Evolutionary conservation across 805 yeast species (phyloP), one percentile per base, ranked within the genome.

Genomic region (Suhomyces canberraensis): DNA sequence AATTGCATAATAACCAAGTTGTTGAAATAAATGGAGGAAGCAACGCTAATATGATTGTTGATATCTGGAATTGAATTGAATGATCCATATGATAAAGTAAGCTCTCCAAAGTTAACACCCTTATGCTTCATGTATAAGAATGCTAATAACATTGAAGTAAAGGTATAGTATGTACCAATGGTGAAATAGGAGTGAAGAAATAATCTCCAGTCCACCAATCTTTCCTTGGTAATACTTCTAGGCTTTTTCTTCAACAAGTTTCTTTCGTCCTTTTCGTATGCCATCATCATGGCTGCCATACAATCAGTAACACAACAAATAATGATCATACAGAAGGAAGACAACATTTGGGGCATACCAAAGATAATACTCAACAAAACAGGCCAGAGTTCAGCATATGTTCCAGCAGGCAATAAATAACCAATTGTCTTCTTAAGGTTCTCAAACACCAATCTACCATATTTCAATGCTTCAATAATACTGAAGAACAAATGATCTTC

Each of bases 341-440:
- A 68, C 29, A 74, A 50, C 47, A 65, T 57, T 48, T 69, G 77
- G 2, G 79, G 79, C 37, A 69, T 45, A 8, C 78, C 78, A 48
- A 69, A 69, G n/a, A 70, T 51, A 4, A 73, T 61, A 44, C 69
- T 74, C 37, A 71, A 42, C 19, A 74, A 44, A 3, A 74, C 70
- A 0, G 78, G 67, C 78, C 78, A 73, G 21, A 74, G 56, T 49
- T 74, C 78, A 29, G 76, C 61, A 47, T 49, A 74, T 11, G 69
- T 56, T 19, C 79, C 79, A 26, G 78, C 79, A n/a, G 79, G 78
- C 37, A 74, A 51, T 38, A 74, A 52, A 48, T 74, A 71, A 4
- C 63, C 64, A 39, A 73, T 59, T 2, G 72, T 69, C 47, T 73
- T 73, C 42, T 57, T 65, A 48, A 73, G 52, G 43, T 73, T 73